Evolutionary conservation across 495 filamentous ascomycete genomes (phyloP).

Genomic region (Peziza echinospora): DNA sequence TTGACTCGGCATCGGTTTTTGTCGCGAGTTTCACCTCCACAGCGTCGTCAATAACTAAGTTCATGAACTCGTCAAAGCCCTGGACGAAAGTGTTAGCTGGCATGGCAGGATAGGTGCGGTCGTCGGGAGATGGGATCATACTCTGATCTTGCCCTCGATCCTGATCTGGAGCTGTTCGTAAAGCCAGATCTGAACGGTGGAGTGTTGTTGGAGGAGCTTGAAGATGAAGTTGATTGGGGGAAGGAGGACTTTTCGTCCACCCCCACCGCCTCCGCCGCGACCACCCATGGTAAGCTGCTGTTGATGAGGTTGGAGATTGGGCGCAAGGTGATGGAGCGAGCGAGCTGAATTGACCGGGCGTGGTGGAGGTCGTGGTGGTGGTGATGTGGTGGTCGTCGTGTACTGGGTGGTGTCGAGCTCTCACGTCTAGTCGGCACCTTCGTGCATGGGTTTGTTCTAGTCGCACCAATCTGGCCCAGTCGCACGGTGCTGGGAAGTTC

Average conservation of each 20-base stretch:
- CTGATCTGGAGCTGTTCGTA: constrained; percentile 86
- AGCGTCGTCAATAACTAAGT: constrained; percentile 86
- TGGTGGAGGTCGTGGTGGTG: no score
- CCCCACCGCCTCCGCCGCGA: constrained; percentile 34
- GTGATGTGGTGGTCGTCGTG: no score
- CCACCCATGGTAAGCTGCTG: not conserved
- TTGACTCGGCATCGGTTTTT: constrained; percentile 59
- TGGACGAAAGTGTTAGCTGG: no score
- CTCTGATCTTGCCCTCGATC: constrained; percentile 87
- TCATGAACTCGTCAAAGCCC: constrained; percentile 99
- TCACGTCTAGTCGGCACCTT: no score
- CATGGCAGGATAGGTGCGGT: no score
- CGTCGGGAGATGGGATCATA: no score
- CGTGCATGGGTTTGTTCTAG: no score
- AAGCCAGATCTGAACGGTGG: constrained; percentile 81
- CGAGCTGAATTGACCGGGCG: no score
- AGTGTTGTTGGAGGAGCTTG: constrained; percentile 74
- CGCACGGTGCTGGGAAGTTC: no score
- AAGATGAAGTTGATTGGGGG: constrained; percentile 98
- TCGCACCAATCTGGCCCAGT: no score
- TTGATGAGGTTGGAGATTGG: not conserved
- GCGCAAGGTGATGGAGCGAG: no score
- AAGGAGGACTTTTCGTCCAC: constrained; percentile 68
- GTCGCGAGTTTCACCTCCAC: constrained; percentile 73
- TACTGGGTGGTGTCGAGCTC: no score